Evolutionary conservation across 495 filamentous ascomycete genomes (phyloP).

Genomic region (Daldinia concentrica): DNA sequence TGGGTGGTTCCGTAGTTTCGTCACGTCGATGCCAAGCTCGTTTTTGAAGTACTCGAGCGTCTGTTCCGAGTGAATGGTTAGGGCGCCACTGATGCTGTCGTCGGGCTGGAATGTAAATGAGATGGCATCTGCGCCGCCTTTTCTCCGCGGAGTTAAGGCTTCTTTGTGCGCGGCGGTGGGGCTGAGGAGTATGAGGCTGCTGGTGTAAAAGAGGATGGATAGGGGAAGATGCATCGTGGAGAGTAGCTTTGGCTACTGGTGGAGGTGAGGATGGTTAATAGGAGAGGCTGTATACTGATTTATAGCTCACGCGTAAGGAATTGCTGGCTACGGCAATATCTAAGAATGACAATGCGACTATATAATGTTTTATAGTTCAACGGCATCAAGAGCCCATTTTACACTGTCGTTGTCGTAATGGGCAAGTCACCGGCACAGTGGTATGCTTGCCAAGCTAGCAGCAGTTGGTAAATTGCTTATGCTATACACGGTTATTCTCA

Average conservation of each 20-base stretch:
- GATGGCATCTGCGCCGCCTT: conserved; percentile 19
- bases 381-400: background rate
- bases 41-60: conserved; percentile 4
- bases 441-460: background rate
- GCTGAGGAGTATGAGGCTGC: conserved; percentile 10
- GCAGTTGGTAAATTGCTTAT: background rate
- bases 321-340: background rate
- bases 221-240: conserved; percentile 6
- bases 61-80: background rate
- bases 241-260: background rate
- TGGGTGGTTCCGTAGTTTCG: conserved; percentile 8
- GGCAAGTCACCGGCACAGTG: background rate
- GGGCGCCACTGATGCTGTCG: conserved; percentile 29
- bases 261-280: no score
- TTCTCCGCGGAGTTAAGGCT: background rate
- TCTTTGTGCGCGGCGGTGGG: conserved; percentile 35
- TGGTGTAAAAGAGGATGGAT: conserved; percentile 3
- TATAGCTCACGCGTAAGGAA: background rate
- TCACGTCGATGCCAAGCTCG: conserved; percentile 22
- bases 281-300: background rate
- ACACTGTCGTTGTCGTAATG: background rate
- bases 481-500: background rate
- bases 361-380: background rate
- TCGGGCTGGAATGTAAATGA: conserved; percentile 43
- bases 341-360: background rate